Conservation (phyloP, 1,139 yeast species). For the Nematodospora anomalae region DNA sequence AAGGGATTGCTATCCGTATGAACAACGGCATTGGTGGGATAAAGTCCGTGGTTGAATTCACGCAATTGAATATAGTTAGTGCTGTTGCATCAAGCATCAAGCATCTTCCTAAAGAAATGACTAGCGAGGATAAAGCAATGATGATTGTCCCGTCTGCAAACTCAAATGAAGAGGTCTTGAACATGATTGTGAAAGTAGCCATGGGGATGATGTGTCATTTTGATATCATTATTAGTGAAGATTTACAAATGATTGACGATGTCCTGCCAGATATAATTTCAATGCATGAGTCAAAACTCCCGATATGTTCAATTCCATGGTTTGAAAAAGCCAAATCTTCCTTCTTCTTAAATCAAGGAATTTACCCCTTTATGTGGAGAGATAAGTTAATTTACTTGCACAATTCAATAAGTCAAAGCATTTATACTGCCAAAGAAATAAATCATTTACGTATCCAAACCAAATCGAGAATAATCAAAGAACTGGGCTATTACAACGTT, state of each 20-base stretch:
- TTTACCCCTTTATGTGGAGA: conserved; percentile 6
- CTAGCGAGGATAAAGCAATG: conserved; percentile 42
- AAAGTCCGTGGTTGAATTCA: conserved; percentile 37
- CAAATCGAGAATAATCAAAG: conserved; percentile 54
- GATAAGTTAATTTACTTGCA: conserved; percentile 10
- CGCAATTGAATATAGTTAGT: conserved; percentile 64
- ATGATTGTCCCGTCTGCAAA: conserved; percentile 31
- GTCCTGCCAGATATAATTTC: conserved; percentile 8
- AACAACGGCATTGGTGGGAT: conserved; percentile 17
- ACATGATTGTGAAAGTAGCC: conserved; percentile 31
- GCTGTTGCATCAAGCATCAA: conserved; percentile 62
- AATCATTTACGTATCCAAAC: conserved; percentile 48
- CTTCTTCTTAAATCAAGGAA: conserved; percentile 6
- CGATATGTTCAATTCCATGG: background rate
- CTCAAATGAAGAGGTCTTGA: conserved; percentile 24
- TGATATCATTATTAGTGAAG: conserved; percentile 6
- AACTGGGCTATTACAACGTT: conserved; percentile 46
- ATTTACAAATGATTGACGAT: conserved; percentile 1
- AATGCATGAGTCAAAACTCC: conserved; percentile 8
- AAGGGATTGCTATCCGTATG: conserved; percentile 36
- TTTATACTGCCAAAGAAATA: conserved; percentile 25
- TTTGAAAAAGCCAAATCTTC: conserved; percentile 3
- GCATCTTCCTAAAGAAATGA: conserved; percentile 52
- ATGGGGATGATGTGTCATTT: conserved; percentile 24
- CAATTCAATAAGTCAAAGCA: conserved; percentile 4